phyloP scores from a whole-genome alignment of 164 flowering plant genomes.

The Vitis vinifera region DNA sequence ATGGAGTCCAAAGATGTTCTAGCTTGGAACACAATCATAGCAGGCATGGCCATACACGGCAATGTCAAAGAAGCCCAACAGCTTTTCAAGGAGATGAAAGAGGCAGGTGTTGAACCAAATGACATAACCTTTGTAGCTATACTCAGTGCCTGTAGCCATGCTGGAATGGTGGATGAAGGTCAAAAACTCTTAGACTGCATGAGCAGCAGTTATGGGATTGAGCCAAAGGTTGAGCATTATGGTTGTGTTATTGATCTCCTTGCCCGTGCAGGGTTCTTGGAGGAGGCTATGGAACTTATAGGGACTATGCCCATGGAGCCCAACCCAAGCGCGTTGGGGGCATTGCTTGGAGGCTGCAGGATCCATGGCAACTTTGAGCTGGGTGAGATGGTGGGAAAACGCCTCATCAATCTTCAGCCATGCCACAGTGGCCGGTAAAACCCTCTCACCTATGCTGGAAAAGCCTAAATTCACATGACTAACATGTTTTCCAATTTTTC shows the following conservation, averaged over 20 bases:
- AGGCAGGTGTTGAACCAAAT: conserved; percentile 22
- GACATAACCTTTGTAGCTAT: conserved; percentile 28
- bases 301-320: conserved; percentile 35
- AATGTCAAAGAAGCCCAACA: conserved; percentile 18
- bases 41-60: conserved; percentile 29
- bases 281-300: conserved; percentile 24
- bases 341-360: conserved; percentile 31
- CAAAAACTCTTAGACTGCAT: conserved; percentile 14
- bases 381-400: neutral
- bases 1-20: too few relatives aligned
- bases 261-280: conserved; percentile 23
- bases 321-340: conserved; percentile 24
- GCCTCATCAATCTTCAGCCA: too few relatives aligned
- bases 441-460: too few relatives aligned
- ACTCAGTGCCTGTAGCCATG: conserved; percentile 26
- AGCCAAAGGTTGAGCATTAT: conserved; percentile 33
- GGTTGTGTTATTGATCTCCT: conserved; percentile 33
- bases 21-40: too few relatives aligned
- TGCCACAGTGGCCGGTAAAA: too few relatives aligned
- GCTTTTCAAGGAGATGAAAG: conserved; percentile 26
- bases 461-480: too few relatives aligned
- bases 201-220: conserved; percentile 18
- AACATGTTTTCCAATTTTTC: too few relatives aligned
- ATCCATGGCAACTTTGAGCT: conserved; percentile 24
- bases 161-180: conserved; percentile 28